A percentile compares a stretch with the other conserved stretches of the same genome.
Conservation (phyloP, 75 land plant species). For the Picea glauca region DNA sequence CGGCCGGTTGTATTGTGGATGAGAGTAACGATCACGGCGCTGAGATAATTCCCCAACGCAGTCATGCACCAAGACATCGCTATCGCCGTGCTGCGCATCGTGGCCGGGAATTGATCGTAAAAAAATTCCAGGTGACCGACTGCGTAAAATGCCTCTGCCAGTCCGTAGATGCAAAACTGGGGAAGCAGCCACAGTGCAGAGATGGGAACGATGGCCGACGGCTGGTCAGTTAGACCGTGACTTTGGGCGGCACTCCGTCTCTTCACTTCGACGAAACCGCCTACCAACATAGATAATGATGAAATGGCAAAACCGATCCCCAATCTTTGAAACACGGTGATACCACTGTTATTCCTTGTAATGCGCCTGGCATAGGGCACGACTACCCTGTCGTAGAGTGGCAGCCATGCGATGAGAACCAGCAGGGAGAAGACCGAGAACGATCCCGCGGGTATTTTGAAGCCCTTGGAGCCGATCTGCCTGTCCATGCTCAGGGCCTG, state of each 20-base stretch:
- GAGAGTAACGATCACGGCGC: background rate
- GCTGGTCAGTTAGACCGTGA: background rate
- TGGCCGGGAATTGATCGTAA: conserved; percentile 15
- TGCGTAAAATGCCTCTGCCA: conserved; percentile 7
- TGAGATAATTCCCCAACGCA: conserved; percentile 14
- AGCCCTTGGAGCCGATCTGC: background rate
- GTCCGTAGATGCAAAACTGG: conserved; percentile 10
- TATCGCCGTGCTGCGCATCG: conserved; percentile 17
- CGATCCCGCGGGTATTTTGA: conserved; percentile 17
- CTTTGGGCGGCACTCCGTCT: background rate
- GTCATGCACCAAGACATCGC: conserved; percentile 19
- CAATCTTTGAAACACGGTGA: conserved; percentile 5
- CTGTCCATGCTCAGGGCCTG: conserved; percentile 8
- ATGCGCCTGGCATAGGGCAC: conserved; percentile 6
- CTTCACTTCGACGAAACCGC: background rate
- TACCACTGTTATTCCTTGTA: background rate
- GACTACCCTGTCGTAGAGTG: conserved; percentile 13
- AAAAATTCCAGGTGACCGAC: conserved; percentile 22
- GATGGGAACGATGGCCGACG: conserved; percentile 7
- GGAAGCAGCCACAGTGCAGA: conserved; percentile 19
- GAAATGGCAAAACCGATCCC: conserved; percentile 1
- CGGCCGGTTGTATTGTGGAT: conserved; percentile 5
- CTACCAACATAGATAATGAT: background rate
- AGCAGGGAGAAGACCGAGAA: conserved; percentile 11
- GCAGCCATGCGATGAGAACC: conserved; percentile 7